A percentile compares a stretch with the other conserved stretches of the same genome.
Conservation (phyloP, 1,284 basidiomycete species). For the Cystobasidiaceae sp. region DNA sequence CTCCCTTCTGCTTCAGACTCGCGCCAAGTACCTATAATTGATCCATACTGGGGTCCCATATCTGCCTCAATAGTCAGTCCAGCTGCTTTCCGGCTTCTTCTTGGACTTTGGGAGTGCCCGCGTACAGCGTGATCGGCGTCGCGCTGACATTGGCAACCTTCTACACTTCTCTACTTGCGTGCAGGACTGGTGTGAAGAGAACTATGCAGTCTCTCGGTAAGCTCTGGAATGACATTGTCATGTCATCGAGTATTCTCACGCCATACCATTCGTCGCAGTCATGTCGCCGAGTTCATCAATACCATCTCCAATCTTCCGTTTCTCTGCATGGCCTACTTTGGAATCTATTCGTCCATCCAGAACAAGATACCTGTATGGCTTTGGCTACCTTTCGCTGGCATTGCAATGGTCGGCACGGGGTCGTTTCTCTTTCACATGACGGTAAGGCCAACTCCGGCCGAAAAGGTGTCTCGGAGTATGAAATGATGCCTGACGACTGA, state of each 20-base stretch:
- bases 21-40: conserved; percentile 5
- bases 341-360: conserved; percentile 1
- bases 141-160: not conserved
- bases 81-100: not conserved
- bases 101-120: not conserved
- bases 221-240: not conserved
- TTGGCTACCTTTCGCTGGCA: conserved; percentile 13
- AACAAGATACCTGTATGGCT: conserved; percentile 9
- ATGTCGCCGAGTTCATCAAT: conserved; percentile 27
- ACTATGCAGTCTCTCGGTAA: conserved; percentile 27
- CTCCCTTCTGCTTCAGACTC: conserved; percentile 6
- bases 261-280: not conserved
- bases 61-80: conserved; percentile 25
- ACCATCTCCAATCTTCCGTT: conserved; percentile 29
- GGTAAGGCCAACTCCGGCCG: not conserved
- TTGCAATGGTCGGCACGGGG: conserved; percentile 13
- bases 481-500: too few relatives aligned
- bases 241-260: not conserved
- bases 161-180: not conserved
- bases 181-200: conserved; percentile 30
- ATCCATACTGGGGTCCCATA: conserved; percentile 29
- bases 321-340: conserved; percentile 9
- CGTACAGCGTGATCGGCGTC: not conserved
- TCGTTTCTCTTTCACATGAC: conserved; percentile 26
- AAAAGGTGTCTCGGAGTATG: not conserved